Percentiles rank a stretch among this genome's conserved stretches.
phyloP scores from a whole-genome alignment of 768 basidiomycete genomes.

The Bullera alba region DNA sequence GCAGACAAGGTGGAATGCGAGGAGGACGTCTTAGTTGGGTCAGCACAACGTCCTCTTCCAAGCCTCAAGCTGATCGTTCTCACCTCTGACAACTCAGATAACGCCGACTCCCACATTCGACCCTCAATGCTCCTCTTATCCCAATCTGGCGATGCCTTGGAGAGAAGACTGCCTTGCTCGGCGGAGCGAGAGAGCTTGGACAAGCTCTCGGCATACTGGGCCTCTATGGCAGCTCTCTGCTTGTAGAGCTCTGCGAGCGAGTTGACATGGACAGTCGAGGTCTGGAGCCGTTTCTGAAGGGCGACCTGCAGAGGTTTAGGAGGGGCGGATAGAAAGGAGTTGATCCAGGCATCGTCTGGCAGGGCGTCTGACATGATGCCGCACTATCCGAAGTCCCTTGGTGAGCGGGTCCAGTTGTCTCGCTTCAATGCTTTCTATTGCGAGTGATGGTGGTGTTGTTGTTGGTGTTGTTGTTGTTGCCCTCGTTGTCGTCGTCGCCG shows the following conservation, averaged over 20 bases:
- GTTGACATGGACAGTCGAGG: slow-evolving; percentile 36
- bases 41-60: no score
- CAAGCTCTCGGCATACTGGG: slow-evolving; percentile 39
- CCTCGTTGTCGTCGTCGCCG: no score
- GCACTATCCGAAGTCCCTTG: no score
- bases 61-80: slow-evolving; percentile 10
- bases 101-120: slow-evolving; percentile 33
- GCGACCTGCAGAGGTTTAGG: slow-evolving; percentile 32
- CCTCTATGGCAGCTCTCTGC: slow-evolving; percentile 41
- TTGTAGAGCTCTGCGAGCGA: slow-evolving; percentile 42
- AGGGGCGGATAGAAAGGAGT: slow-evolving; percentile 23
- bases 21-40: slow-evolving; percentile 31
- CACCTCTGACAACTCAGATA: slow-evolving; percentile 41
- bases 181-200: slow-evolving; percentile 39
- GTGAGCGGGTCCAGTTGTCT: no score
- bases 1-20: slow-evolving; percentile 33
- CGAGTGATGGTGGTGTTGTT: no score
- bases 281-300: slow-evolving; percentile 26
- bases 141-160: slow-evolving; percentile 28
- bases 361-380: slow-evolving; percentile 31
- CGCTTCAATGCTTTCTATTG: no score
- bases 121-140: slow-evolving; percentile 30
- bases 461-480: no score
- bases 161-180: slow-evolving; percentile 26
- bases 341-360: slow-evolving; percentile 40